Conservation (phyloP, 352 stramenopile species). For the Thalassiosira sp. region DNA sequence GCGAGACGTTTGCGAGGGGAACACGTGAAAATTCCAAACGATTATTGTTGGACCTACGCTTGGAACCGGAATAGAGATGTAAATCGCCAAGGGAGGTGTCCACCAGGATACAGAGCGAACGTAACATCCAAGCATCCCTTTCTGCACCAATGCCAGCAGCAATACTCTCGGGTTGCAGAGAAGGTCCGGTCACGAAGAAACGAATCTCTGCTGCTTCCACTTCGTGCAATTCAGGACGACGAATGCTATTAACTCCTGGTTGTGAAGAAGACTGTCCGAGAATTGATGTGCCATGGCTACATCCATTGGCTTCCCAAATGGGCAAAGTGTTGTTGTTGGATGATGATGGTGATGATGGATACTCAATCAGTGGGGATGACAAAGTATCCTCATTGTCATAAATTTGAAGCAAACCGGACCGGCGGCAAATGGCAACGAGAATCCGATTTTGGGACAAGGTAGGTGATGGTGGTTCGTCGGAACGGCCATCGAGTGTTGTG, state of each 20-base stretch:
- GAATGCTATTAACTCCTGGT: slow-evolving; percentile 16
- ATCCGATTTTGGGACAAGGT: slow-evolving; percentile 29
- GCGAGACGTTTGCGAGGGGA: slow-evolving; percentile 50
- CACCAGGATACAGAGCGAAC: slow-evolving; percentile 69
- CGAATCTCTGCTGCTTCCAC: slow-evolving; percentile 67
- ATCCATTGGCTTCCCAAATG: slow-evolving; percentile 64
- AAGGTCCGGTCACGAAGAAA: slow-evolving; percentile 74
- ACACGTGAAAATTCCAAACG: slow-evolving; percentile 60
- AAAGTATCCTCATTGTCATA: slow-evolving; percentile 40
- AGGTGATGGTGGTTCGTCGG: not conserved
- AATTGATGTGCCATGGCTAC: slow-evolving; percentile 55
- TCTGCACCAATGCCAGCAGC: slow-evolving; percentile 10
- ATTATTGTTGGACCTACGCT: slow-evolving; percentile 24
- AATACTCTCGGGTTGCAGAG: slow-evolving; percentile 21
- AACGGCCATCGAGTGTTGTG: slow-evolving; percentile 18
- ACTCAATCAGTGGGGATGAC: slow-evolving; percentile 8
- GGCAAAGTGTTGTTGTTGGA: slow-evolving; percentile 20
- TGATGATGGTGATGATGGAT: slow-evolving; percentile 27
- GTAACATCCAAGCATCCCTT: slow-evolving; percentile 47
- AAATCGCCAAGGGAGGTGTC: slow-evolving; percentile 71
- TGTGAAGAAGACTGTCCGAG: slow-evolving; percentile 27
- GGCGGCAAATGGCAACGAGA: slow-evolving; percentile 63
- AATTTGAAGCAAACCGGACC: slow-evolving; percentile 66
- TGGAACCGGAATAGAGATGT: slow-evolving; percentile 65
- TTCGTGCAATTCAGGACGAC: slow-evolving; percentile 55